Base-by-base conservation (phyloP, 768 basidiomycete species). In the Suillus alpinus region DNA sequence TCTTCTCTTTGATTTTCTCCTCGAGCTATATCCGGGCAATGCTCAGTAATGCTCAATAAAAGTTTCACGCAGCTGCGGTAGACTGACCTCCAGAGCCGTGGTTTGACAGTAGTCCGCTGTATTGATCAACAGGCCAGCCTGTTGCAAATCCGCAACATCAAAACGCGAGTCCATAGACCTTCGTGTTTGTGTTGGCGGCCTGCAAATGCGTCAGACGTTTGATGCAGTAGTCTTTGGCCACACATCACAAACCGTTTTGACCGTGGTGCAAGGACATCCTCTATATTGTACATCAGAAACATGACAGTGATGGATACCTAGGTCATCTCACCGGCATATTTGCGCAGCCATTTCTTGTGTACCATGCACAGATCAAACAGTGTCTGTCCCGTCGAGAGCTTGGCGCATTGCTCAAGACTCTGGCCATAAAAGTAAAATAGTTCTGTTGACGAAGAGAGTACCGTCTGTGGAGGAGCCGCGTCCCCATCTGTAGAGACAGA, bases 391-490 rank as follows among this genome's bases (percentile, higher is more conserved):
- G 88, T 92, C 10, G 92, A 95, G 4, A 97, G 78, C 68, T 92
- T 95, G 2, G 92, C 89, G 68, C 96, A 98, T 69, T 95, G 92
- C 57, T 98, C 97, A 39, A 99, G 76, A 59, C 89, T 95, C 72
- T 98, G 95, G 0, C 88, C 93, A 70, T 98, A 98, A 75, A 97
- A 94, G 72, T 95, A 97, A 78, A 98, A 99, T 18, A 99, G 77
- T 66, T 98, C 95, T 0, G 95, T 98, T 0, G 95, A 98, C 0
- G 93, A 95, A 0, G 94, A 91, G 8, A 98, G 81, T 1, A 98
- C 92, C 2, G 83, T 77, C n/a, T 82, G 80, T 1, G 84, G 74
- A 0, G 84, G 75, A 31, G 79, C 76, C 29, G 79, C 76, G 2
- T 80, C 81, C 13, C 77, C 79, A 32, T 78, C 75, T 29, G 73